phyloP scores from a whole-genome alignment of 768 basidiomycete species.

The Agrocybe pediades region DNA sequence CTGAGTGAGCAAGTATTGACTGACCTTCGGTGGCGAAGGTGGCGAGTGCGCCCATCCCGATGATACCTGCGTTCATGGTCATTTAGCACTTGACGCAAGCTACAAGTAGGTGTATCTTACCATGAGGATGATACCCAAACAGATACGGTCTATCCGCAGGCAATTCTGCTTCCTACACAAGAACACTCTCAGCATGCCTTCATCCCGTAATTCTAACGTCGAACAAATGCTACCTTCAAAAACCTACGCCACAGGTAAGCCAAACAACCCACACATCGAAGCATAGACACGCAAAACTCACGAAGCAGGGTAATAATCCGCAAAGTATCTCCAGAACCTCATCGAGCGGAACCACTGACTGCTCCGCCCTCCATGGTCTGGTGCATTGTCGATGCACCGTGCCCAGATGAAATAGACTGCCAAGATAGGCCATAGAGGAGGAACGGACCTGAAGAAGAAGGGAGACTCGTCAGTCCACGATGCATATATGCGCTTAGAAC shows the following conservation, averaged over 20 bases:
- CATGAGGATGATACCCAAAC: slow-evolving; percentile 99
- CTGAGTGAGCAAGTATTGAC: neutral
- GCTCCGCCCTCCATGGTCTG: slow-evolving; percentile 70
- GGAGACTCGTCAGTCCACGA: neutral
- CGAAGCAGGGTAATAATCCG: slow-evolving; percentile 90
- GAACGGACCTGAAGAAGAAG: slow-evolving; percentile 68
- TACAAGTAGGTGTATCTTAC: no score
- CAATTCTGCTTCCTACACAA: slow-evolving; percentile 77
- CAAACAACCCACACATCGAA: slow-evolving; percentile 26
- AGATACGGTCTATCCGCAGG: slow-evolving; percentile 92
- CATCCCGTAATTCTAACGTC: neutral
- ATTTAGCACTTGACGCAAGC: no score
- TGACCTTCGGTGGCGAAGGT: slow-evolving; percentile 97
- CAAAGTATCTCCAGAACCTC: slow-evolving; percentile 86
- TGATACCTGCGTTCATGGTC: slow-evolving; percentile 90
- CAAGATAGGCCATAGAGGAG: slow-evolving; percentile 85
- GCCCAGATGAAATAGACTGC: slow-evolving; percentile 81
- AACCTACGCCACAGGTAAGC: slow-evolving; percentile 33
- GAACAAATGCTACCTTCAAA: slow-evolving; percentile 43
- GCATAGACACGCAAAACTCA: slow-evolving; percentile 41
- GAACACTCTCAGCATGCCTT: neutral
- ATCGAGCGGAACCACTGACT: slow-evolving; percentile 73
- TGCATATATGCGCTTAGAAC: neutral
- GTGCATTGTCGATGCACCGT: slow-evolving; percentile 71
- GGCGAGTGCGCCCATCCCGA: slow-evolving; percentile 95